These are phyloP conservation scores for Ajuga chamaepitys DNA, from an alignment of 257 asterid species.

Conservation along the genomic window DNA sequence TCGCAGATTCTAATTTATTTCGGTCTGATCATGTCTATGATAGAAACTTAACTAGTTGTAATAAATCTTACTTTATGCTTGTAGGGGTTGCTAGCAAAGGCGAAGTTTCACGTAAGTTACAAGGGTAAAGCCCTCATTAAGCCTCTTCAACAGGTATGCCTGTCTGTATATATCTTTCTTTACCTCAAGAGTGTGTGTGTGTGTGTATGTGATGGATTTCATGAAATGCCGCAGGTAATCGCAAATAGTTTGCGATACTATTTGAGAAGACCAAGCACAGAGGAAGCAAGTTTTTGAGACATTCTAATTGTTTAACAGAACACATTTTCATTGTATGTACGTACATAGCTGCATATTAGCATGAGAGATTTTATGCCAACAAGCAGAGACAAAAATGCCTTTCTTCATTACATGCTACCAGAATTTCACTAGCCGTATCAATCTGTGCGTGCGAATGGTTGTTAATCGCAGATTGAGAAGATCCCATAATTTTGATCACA, in stretches of 20 bases:
- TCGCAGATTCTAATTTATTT: neutral
- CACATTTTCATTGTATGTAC: no score
- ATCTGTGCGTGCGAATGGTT: no score
- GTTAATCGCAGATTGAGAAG: no score
- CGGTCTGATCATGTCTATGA: neutral
- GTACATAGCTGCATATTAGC: no score
- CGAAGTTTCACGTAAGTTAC: conserved; percentile 90
- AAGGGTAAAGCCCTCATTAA: conserved; percentile 74
- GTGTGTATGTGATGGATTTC: neutral
- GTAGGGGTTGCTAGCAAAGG: conserved; percentile 94
- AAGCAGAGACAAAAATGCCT: neutral
- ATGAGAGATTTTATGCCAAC: neutral
- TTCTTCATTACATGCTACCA: no score
- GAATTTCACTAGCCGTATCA: no score
- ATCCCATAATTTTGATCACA: no score
- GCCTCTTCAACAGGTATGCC: conserved; percentile 87
- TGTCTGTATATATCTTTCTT: neutral
- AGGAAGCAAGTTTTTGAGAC: conserved; percentile 77
- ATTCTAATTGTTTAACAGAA: no score
- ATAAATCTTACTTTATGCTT: neutral
- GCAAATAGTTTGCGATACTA: conserved; percentile 75
- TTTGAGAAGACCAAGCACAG: conserved; percentile 80
- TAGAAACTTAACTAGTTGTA: neutral
- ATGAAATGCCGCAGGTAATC: conserved; percentile 55
- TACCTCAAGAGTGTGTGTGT: neutral